Conservation (phyloP, 352 stramenopile genomes). For the Pythium scleroteichum region DNA sequence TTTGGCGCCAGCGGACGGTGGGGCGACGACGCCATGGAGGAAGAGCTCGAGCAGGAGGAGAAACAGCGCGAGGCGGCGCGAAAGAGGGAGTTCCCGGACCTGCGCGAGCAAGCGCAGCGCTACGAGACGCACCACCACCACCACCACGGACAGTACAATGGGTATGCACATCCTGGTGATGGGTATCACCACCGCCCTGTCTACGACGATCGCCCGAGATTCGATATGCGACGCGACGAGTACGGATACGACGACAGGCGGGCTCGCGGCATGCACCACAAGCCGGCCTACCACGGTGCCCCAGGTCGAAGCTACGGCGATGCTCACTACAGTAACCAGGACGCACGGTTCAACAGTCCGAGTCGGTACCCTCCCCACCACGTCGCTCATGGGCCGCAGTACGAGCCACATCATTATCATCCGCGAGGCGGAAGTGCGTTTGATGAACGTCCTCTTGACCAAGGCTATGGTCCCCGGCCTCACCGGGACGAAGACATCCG, state of each 20-base stretch:
- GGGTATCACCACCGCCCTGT: background rate
- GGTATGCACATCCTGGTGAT: slow-evolving; percentile 7
- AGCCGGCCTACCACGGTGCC: too few relatives aligned
- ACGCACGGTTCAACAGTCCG: slow-evolving; percentile 8
- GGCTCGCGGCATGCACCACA: too few relatives aligned
- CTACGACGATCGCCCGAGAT: background rate
- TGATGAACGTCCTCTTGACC: background rate
- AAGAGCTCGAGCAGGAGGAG: slow-evolving; percentile 49
- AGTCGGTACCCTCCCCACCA: background rate
- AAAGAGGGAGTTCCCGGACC: slow-evolving; percentile 44
- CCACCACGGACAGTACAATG: slow-evolving; percentile 19
- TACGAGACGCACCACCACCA: slow-evolving; percentile 21
- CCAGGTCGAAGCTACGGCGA: background rate
- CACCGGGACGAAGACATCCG: too few relatives aligned
- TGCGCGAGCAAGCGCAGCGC: slow-evolving; percentile 16
- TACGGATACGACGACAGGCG: background rate
- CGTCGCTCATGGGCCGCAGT: background rate
- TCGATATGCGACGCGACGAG: background rate
- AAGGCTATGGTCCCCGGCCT: background rate
- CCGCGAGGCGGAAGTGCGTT: background rate
- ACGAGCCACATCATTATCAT: background rate
- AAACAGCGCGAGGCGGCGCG: slow-evolving; percentile 29
- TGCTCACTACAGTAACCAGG: slow-evolving; percentile 8
- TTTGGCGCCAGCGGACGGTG: slow-evolving; percentile 39
- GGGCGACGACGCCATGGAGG: slow-evolving; percentile 74